Conservation (phyloP, 2,329 filamentous ascomycete species). For the Ceratocystis ficicola region DNA sequence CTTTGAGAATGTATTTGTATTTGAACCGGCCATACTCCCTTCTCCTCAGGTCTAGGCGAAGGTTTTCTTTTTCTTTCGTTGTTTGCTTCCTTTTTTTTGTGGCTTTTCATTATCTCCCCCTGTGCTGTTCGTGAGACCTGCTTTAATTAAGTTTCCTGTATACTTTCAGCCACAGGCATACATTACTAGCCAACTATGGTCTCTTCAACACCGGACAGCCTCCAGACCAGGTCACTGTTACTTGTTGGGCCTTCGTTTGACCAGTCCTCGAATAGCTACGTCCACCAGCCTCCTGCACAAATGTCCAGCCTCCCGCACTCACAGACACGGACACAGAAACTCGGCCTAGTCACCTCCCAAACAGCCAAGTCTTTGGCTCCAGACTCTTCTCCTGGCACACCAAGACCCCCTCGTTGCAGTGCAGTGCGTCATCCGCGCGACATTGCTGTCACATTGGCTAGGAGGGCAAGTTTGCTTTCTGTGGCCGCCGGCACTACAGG, state of each 20-base stretch:
- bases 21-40: background rate
- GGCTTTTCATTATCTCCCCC: background rate
- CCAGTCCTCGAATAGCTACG: background rate
- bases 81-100: background rate
- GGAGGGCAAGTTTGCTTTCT: background rate
- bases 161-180: background rate
- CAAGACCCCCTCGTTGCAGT: background rate
- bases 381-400: slow-evolving; percentile 1
- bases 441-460: background rate
- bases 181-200: background rate
- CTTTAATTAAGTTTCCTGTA: background rate
- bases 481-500: background rate
- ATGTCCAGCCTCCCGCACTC: too few species aligned
- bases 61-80: background rate
- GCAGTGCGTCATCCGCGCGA: slow-evolving; percentile 7
- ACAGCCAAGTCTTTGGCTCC: background rate
- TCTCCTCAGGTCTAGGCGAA: too few species aligned
- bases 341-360: background rate
- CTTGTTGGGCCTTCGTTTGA: background rate
- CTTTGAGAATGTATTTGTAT: background rate
- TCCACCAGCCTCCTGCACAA: background rate
- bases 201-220: background rate
- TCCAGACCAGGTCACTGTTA: background rate
- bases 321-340: background rate
- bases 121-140: background rate